Evolutionary conservation across 495 filamentous ascomycete species (phyloP), one percentile per base, ranked within the genome.

Genomic region (Chaetomium tenue): DNA sequence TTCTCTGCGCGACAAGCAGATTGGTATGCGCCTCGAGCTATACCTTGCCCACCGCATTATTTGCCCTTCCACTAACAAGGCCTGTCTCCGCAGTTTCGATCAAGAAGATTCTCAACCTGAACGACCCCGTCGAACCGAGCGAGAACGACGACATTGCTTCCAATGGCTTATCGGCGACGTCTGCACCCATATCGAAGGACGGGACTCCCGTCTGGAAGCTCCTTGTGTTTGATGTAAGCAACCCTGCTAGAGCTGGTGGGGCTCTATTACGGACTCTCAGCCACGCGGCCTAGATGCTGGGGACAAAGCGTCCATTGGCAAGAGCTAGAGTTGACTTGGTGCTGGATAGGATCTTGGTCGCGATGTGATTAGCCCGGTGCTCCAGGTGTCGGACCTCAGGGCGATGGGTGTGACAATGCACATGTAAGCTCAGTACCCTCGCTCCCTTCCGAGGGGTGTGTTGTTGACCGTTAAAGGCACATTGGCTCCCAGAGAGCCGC

Each of bases 381-480:
- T 98, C 40, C 82, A 93, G 64, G 95, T 98, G 40, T 96, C 91
- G 66, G 93, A 98, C 76, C 83, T 98, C 63, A 82, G 94, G 59
- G 86, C 88, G 51, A 93, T 91, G 87, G 95, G 95, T 13, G 90
- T 99, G 54, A 99, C 95, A 16, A 96, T 98, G 79, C 94, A 99
- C 77, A 87, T 98, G 89, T 73, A 44, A 63, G 70, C 66, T 39
- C 42, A 39, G 44, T 13, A 18, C 25, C 53, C 23, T 15, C 13
- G 28, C 7, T 47, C 39, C 39, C 42, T n/a, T 12, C 50, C 42
- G 12, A 20, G 23, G 37, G 23, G 52, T 23, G n/a, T 20, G 9
- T 23, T 50, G 30, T 39, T 67, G 30, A 67, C 9, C n/a, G 11
- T 9, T 15, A 20, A 51, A 73, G 71, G 68, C 93, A 93, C 74